phyloP scores from a whole-genome alignment of 148 eudicot species.

The Gaultheria prostrata region DNA sequence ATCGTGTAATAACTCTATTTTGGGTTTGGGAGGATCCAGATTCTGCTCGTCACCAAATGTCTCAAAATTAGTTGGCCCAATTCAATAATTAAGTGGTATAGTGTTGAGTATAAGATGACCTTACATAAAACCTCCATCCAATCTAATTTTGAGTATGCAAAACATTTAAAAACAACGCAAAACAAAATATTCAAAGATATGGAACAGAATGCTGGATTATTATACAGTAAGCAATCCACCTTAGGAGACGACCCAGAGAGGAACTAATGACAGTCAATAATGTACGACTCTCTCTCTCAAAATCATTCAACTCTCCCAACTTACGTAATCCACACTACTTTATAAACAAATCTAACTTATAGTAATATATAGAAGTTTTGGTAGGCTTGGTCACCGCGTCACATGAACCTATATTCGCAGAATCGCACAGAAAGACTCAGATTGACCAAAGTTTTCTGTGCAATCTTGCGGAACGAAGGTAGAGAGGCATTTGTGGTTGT shows the following conservation, averaged over 20 bases:
- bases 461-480: too few relatives aligned
- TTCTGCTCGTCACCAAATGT: neutral
- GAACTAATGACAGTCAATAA: neutral
- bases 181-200: neutral
- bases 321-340: neutral
- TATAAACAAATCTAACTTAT: too few relatives aligned
- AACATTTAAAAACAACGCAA: neutral
- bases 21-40: neutral
- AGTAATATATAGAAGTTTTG: neutral
- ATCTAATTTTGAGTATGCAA: neutral
- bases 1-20: neutral
- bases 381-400: neutral
- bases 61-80: neutral
- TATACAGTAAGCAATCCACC: neutral
- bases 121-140: neutral
- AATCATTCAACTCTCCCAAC: neutral
- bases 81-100: neutral
- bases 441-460: neutral
- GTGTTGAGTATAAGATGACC: too few relatives aligned
- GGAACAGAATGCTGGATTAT: neutral
- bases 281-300: neutral
- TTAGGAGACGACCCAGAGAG: neutral
- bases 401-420: neutral
- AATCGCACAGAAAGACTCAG: too few relatives aligned
- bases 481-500: too few relatives aligned